Percentiles rank a stretch among this genome's conserved stretches.
Evolutionary conservation across 2,329 filamentous ascomycete species (phyloP).

Genomic region (Elsinoe arachidis): DNA sequence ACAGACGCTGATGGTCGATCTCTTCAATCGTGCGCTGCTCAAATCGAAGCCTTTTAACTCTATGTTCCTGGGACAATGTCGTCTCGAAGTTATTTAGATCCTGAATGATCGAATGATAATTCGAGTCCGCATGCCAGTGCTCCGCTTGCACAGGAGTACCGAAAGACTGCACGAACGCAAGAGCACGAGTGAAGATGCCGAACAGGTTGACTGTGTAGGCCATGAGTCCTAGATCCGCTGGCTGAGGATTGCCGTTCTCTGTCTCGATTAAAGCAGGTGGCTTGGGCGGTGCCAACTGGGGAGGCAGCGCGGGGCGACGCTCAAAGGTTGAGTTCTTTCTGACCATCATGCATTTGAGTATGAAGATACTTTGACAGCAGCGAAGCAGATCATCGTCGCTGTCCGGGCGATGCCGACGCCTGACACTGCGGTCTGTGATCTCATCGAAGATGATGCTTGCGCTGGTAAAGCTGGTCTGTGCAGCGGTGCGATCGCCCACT

Average conservation of each 20-base stretch:
- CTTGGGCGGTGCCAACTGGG: not conserved
- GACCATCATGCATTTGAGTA: conserved; percentile 6
- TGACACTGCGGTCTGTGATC: not conserved
- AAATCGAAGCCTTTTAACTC: not conserved
- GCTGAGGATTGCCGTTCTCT: not conserved
- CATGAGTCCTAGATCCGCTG: not conserved
- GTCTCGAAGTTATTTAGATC: conserved; percentile 10
- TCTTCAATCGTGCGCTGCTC: not conserved
- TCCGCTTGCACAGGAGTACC: not conserved
- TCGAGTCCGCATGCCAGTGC: conserved; percentile 6
- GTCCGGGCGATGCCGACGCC: not conserved
- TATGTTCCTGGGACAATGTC: conserved; percentile 4
- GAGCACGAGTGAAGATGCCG: conserved; percentile 2
- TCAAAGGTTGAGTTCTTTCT: not conserved
- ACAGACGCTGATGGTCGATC: not conserved
- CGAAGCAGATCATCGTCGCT: not conserved
- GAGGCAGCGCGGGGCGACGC: not conserved
- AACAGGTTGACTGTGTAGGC: conserved; percentile 5
- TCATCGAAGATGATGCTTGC: not conserved
- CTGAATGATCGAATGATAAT: conserved; percentile 6
- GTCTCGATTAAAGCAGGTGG: not conserved
- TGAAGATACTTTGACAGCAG: conserved; percentile 10
- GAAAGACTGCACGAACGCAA: conserved; percentile 1
- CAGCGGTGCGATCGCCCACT: conserved; percentile 4
- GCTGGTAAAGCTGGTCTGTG: not conserved